Percentiles rank a stretch among this genome's conserved stretches.
phyloP scores from a whole-genome alignment of 2,329 filamentous ascomycete species.

The Xylariaceae sp. region DNA sequence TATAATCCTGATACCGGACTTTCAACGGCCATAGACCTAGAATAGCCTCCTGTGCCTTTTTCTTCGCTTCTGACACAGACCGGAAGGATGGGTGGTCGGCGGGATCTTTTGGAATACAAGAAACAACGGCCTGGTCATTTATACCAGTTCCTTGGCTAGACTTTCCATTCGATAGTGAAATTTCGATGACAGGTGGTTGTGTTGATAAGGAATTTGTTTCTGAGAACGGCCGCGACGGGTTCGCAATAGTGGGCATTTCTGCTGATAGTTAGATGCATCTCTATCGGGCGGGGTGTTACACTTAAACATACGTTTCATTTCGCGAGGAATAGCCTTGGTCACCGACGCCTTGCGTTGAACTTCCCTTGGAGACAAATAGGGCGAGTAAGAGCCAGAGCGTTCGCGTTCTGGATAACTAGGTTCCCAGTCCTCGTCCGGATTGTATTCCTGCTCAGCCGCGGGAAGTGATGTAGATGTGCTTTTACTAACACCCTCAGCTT shows the following conservation, averaged over 20 bases:
- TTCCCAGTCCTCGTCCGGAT: slow-evolving; percentile 32
- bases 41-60: slow-evolving; percentile 68
- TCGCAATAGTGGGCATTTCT: slow-evolving; percentile 6
- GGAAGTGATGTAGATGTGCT: slow-evolving; percentile 27
- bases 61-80: slow-evolving; percentile 49
- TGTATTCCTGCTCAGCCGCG: slow-evolving; percentile 29
- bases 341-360: slow-evolving; percentile 38
- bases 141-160: background rate
- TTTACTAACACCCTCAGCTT: slow-evolving; percentile 25
- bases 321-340: slow-evolving; percentile 23
- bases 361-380: slow-evolving; percentile 54
- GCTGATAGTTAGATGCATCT: slow-evolving; percentile 10
- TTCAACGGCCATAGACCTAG: slow-evolving; percentile 66
- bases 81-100: slow-evolving; percentile 21
- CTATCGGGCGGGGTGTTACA: slow-evolving; percentile 1
- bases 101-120: slow-evolving; percentile 1
- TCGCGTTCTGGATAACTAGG: slow-evolving; percentile 42
- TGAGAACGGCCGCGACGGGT: slow-evolving; percentile 13
- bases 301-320: slow-evolving; percentile 28
- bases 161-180: slow-evolving; percentile 4
- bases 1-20: slow-evolving; percentile 72
- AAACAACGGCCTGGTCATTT: background rate
- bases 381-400: slow-evolving; percentile 56
- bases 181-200: background rate
- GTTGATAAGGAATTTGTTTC: slow-evolving; percentile 2